These are phyloP conservation scores for Solanum gandarillasii DNA, from an alignment of 257 asterid genomes.

Conservation along the genomic window DNA sequence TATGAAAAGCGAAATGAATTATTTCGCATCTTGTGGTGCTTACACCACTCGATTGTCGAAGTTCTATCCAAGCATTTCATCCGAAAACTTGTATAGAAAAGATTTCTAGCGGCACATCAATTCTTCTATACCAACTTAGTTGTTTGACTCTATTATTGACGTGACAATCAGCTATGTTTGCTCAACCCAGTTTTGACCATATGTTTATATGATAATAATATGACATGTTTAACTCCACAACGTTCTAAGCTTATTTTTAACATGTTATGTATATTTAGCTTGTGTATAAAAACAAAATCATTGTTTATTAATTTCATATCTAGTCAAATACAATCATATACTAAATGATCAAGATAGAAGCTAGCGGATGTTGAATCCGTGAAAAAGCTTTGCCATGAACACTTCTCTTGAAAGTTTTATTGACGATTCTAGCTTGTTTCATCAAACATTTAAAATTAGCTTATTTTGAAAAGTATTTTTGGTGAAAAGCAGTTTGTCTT, in stretches of 20 bases:
- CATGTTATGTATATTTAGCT: background rate
- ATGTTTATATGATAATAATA: background rate
- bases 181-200: background rate
- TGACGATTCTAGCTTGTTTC: no score
- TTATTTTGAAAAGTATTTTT: background rate
- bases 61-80: background rate
- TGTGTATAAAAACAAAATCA: background rate
- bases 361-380: background rate
- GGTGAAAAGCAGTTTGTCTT: background rate
- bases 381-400: background rate
- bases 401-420: background rate
- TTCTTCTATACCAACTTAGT: background rate
- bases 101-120: background rate
- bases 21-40: accelerated
- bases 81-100: background rate
- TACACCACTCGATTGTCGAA: background rate
- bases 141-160: background rate
- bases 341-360: background rate
- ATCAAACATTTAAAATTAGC: no score
- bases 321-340: background rate
- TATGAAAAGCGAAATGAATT: background rate
- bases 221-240: background rate
- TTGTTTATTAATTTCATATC: background rate
- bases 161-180: background rate
- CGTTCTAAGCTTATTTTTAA: background rate